Evolutionary conservation across 2,329 filamentous ascomycete species (phyloP).

Genomic region (Cordyceps javanica): DNA sequence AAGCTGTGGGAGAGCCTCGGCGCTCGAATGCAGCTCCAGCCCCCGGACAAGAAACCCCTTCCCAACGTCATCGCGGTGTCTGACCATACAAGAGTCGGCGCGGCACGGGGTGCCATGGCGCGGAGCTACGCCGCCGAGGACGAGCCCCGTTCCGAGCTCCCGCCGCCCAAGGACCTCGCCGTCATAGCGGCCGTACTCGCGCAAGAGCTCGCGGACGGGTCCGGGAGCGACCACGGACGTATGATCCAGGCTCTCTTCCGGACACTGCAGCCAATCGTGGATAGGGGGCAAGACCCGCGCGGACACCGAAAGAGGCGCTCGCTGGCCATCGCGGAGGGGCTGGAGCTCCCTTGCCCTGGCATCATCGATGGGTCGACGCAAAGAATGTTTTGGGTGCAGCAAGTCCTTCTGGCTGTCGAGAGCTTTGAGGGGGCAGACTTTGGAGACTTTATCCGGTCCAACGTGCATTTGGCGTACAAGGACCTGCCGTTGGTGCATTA

Average conservation of each 20-base stretch:
- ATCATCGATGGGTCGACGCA: conserved; percentile 19
- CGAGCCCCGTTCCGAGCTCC: not conserved
- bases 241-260: not conserved
- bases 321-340: not conserved
- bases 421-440: conserved; percentile 11
- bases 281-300: not conserved
- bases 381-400: conserved; percentile 24
- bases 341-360: conserved; percentile 15
- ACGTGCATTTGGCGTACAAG: conserved; percentile 21
- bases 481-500: conserved; percentile 23
- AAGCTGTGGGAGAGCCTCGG: conserved; percentile 22
- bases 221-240: not conserved
- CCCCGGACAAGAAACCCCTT: conserved; percentile 23
- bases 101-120: not conserved
- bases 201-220: not conserved
- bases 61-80: conserved; percentile 20
- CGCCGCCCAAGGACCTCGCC: not conserved
- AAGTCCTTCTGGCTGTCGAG: conserved; percentile 18
- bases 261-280: not conserved
- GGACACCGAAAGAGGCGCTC: not conserved
- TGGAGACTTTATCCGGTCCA: conserved; percentile 18
- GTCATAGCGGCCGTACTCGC: not conserved
- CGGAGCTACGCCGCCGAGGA: not conserved
- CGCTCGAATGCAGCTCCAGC: conserved; percentile 22
- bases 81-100: conserved; percentile 12